Evolutionary conservation across 1,284 basidiomycete species (phyloP).

Genomic region (Baeospora myosura): DNA sequence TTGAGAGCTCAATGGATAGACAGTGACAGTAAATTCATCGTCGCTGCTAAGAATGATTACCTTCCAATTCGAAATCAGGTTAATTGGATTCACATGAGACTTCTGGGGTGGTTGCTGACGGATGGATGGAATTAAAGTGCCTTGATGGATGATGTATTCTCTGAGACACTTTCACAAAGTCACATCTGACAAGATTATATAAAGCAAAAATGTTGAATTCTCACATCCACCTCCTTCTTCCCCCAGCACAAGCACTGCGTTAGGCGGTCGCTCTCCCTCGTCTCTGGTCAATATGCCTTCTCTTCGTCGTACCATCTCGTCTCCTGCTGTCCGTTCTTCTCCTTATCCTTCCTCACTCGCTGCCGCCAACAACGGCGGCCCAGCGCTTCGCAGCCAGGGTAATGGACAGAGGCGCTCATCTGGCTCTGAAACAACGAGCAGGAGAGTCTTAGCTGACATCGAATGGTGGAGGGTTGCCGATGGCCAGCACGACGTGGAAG

Average conservation of each 20-base stretch:
- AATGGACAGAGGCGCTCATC: slow-evolving; percentile 52
- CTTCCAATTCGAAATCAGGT: neutral
- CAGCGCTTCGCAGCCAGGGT: slow-evolving; percentile 28
- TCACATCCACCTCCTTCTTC: too few species aligned
- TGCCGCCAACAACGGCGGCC: slow-evolving; percentile 20
- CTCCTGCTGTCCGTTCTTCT: slow-evolving; percentile 53
- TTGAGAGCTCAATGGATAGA: neutral
- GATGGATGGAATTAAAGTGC: slow-evolving; percentile 1
- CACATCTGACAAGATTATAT: too few species aligned
- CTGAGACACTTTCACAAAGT: too few species aligned
- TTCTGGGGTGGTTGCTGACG: neutral
- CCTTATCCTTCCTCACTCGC: slow-evolving; percentile 46
- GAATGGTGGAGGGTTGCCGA: slow-evolving; percentile 77
- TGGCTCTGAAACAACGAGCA: slow-evolving; percentile 51
- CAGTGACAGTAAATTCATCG: neutral
- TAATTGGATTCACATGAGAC: neutral
- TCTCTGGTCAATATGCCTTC: slow-evolving; percentile 49
- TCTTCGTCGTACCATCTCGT: slow-evolving; percentile 66
- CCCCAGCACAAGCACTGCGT: slow-evolving; percentile 35
- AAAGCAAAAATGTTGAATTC: too few species aligned
- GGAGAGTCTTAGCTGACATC: slow-evolving; percentile 73
- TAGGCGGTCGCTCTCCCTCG: slow-evolving; percentile 31
- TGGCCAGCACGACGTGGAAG: slow-evolving; percentile 50
- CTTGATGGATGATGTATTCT: slow-evolving; percentile 4
- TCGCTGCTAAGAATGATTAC: neutral